phyloP scores from a whole-genome alignment of 2,329 filamentous ascomycete species.

The Emmonsiellopsis sp. region DNA sequence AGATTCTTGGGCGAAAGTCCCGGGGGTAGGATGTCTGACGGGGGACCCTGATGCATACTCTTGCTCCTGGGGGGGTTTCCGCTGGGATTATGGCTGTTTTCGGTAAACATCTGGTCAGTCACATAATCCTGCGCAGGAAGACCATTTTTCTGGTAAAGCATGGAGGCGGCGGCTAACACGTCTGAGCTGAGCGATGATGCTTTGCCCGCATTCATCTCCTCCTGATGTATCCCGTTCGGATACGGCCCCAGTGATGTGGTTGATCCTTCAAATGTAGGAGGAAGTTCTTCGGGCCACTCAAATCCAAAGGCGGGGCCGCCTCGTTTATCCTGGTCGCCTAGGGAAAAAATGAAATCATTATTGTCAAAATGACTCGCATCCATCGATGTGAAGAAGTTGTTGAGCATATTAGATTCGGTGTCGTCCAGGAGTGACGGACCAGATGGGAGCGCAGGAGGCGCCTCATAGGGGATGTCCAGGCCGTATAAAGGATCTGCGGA shows the following conservation, averaged over 20 bases:
- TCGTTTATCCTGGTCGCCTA: conserved; percentile 11
- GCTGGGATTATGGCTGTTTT: conserved; percentile 4
- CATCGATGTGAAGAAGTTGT: conserved; percentile 36
- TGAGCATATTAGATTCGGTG: conserved; percentile 45
- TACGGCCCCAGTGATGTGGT: conserved; percentile 45
- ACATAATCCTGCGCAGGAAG: conserved; percentile 21
- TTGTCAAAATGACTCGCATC: conserved; percentile 28
- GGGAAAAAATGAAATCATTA: conserved; percentile 28
- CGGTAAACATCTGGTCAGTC: conserved; percentile 17
- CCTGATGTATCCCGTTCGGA: conserved; percentile 25
- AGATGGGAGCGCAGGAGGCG: conserved; percentile 53
- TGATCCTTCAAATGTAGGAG: conserved; percentile 57
- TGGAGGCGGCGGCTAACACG: conserved; percentile 49
- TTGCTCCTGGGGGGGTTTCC: neutral
- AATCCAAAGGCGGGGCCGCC: conserved; percentile 12
- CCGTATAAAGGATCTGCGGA: conserved; percentile 24
- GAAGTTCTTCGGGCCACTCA: conserved; percentile 42
- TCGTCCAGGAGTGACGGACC: conserved; percentile 58
- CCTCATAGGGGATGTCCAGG: conserved; percentile 29
- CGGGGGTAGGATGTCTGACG: neutral
- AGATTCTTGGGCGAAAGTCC: neutral
- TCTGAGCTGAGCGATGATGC: conserved; percentile 32
- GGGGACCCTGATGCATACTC: neutral
- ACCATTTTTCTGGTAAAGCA: conserved; percentile 30
- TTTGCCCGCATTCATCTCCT: conserved; percentile 14